These are phyloP conservation scores for Afroboletus lepidellus DNA, from an alignment of 1,284 basidiomycete species.

Conservation along the genomic window DNA sequence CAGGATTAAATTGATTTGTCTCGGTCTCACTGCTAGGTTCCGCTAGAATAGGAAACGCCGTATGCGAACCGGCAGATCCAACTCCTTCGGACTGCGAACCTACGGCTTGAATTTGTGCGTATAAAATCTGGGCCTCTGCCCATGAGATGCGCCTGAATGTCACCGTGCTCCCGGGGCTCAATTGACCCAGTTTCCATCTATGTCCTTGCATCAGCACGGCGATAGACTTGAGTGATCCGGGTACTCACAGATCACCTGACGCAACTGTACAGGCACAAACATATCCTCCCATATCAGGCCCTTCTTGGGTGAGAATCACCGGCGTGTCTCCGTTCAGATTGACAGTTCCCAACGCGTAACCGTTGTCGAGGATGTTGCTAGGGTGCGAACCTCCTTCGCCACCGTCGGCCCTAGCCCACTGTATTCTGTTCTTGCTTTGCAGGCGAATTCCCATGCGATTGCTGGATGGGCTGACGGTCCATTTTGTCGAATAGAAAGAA, in stretches of 20 bases:
- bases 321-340: slow-evolving; percentile 75
- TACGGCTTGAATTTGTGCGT: slow-evolving; percentile 21
- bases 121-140: slow-evolving; percentile 32
- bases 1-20: neutral
- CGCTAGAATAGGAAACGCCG: neutral
- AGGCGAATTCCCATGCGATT: slow-evolving; percentile 62
- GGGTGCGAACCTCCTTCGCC: slow-evolving; percentile 75
- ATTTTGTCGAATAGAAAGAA: slow-evolving; percentile 48
- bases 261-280: slow-evolving; percentile 55
- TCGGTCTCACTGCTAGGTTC: neutral
- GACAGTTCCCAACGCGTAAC: slow-evolving; percentile 59
- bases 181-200: slow-evolving; percentile 66
- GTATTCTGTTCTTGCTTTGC: slow-evolving; percentile 41
- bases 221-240: neutral
- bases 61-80: slow-evolving; percentile 6
- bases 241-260: slow-evolving; percentile 48
- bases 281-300: slow-evolving; percentile 67
- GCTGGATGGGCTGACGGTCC: slow-evolving; percentile 56
- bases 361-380: slow-evolving; percentile 69
- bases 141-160: slow-evolving; percentile 50
- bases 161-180: slow-evolving; percentile 51
- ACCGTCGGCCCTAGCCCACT: slow-evolving; percentile 60
- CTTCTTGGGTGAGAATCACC: slow-evolving; percentile 62
- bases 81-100: slow-evolving; percentile 36
- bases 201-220: slow-evolving; percentile 4